Base-by-base conservation (phyloP, 257 asterid species). In the Gardenia jasminoides region DNA sequence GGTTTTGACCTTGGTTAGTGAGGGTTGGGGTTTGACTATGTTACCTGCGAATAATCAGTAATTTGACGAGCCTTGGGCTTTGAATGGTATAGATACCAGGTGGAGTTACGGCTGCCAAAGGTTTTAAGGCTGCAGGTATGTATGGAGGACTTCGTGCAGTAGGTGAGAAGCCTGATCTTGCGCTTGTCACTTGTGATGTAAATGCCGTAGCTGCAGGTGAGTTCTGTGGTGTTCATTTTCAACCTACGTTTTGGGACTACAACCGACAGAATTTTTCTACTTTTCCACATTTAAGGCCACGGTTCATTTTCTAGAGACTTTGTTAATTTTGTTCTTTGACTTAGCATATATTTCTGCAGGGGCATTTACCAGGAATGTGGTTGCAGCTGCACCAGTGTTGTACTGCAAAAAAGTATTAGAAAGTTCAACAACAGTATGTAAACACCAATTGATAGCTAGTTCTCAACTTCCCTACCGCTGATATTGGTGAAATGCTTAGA, bases 81-180 rank as follows among this genome's bases (percentile, higher is more conserved):
- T 67, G 77, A 83, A 56, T 81, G 48, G 30, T 87, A 59, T 84
- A 96, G 99, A 87, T 96, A 83, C 91, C 92, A 10, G 99, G 98
- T 43, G 99, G 99, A 79, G 98, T 96, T 65, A 88, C 94, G 28
- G 99, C 99, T 78, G 96, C 99, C 39, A 88, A 88, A 78, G 99
- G 99, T 67, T 96, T 96, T 85, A 93, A 92, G 86, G 98, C 99
- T 85, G 91, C 98, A 30, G 99, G 99, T 52, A 88, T 92, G 93
- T 93, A 91, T 79, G 99, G 92, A 78, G 98, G 98, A 79, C 78
- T 96, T 78, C 98, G 99, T 79, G 98, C 99, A 67, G 89, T 90
- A 17, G 97, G 99, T 78, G 93, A 96, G 88, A 96, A 96, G 89
- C 99, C 99, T 81, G 98, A 96, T 88, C 97, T 96, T 76, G 96